These are phyloP conservation scores for Phycomyces nitens DNA, from an alignment of 192 early-diverging fungal species.

Conservation along the genomic window DNA sequence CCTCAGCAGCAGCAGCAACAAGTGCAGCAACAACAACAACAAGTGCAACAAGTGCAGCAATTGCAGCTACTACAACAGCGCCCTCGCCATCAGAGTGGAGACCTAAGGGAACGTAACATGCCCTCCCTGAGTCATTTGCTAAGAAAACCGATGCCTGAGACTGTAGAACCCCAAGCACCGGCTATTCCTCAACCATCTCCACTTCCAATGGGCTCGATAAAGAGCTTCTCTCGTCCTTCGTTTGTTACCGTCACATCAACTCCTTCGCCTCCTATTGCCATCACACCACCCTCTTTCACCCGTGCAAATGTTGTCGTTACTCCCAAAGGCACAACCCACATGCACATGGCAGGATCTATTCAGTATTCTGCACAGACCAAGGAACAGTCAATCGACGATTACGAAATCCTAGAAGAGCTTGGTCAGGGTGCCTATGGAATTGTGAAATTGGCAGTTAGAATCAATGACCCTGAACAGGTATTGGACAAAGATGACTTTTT, in stretches of 20 bases:
- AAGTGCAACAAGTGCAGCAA: background rate
- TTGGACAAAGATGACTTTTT: no score
- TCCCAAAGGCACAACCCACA: background rate
- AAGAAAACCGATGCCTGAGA: background rate
- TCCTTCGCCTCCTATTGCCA: background rate
- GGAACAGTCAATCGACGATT: conserved; percentile 50
- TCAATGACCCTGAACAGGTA: conserved; percentile 45
- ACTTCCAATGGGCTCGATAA: conserved; percentile 1
- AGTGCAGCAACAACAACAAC: background rate
- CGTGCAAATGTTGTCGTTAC: background rate
- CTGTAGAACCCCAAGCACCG: background rate
- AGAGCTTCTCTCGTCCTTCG: conserved; percentile 4
- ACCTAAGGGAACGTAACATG: background rate
- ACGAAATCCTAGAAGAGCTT: conserved; percentile 54
- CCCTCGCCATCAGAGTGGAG: background rate
- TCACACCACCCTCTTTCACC: conserved; percentile 1
- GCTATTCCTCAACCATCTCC: background rate
- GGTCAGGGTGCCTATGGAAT: conserved; percentile 73
- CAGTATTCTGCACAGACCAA: conserved; percentile 47
- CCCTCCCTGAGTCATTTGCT: background rate
- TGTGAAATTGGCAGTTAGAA: conserved; percentile 57
- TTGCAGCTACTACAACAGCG: background rate
- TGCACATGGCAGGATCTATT: background rate
- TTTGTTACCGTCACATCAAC: background rate
- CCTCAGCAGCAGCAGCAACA: background rate